phyloP scores from a whole-genome alignment of 2,329 filamentous ascomycete genomes.

The Colletotrichum simmondsii region DNA sequence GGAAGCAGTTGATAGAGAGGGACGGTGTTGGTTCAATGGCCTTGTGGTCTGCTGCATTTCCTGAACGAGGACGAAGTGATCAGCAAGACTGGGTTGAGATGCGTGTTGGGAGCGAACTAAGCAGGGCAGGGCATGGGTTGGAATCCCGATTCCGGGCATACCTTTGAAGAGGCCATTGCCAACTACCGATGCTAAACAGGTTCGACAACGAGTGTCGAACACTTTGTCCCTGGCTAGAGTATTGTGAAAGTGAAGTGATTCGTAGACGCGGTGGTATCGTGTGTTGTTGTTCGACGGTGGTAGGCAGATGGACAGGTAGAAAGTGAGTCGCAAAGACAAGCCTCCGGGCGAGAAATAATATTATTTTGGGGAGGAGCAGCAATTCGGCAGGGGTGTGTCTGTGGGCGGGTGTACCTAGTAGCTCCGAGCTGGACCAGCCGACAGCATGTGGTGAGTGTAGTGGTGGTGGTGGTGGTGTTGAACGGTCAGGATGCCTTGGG shows the following conservation, averaged over 20 bases:
- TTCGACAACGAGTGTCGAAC: slow-evolving; percentile 38
- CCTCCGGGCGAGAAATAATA: slow-evolving; percentile 37
- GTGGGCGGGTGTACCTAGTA: slow-evolving; percentile 35
- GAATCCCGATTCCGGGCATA: slow-evolving; percentile 48
- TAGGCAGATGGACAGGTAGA: slow-evolving; percentile 23
- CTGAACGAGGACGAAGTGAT: slow-evolving; percentile 54
- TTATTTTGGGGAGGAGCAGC: slow-evolving; percentile 38
- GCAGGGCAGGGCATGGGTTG: slow-evolving; percentile 30
- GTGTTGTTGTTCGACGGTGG: slow-evolving; percentile 23
- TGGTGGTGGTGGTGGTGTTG: slow-evolving; percentile 23
- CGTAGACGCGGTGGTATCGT: slow-evolving; percentile 1
- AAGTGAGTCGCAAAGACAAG: slow-evolving; percentile 34
- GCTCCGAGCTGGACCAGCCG: slow-evolving; percentile 33
- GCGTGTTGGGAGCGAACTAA: slow-evolving; percentile 26
- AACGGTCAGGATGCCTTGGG: slow-evolving; percentile 25
- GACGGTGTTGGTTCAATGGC: slow-evolving; percentile 73
- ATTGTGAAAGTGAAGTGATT: slow-evolving; percentile 32
- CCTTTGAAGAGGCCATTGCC: slow-evolving; percentile 73
- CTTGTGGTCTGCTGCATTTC: slow-evolving; percentile 74
- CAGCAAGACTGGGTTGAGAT: slow-evolving; percentile 45
- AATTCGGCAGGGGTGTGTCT: slow-evolving; percentile 37
- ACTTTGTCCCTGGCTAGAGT: slow-evolving; percentile 38
- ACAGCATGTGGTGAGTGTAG: slow-evolving; percentile 29
- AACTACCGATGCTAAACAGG: slow-evolving; percentile 42
- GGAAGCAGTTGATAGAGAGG: slow-evolving; percentile 67